Conservation (phyloP, 225 moss, liverwort and hornwort genomes). For the Pseudisothecium myosuroides region DNA sequence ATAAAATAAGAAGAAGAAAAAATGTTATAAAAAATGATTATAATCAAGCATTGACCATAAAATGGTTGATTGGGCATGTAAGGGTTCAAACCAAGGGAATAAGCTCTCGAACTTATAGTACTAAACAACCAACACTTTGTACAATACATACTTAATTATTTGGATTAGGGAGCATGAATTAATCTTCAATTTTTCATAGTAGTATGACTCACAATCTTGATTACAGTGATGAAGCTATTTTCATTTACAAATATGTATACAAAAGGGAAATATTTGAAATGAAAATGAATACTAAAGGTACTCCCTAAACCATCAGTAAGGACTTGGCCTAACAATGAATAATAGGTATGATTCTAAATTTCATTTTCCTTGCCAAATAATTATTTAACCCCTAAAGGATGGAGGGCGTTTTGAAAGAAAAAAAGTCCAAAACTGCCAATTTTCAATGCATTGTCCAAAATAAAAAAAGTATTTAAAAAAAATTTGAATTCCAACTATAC, state of each 20-base stretch:
- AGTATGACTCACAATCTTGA: neutral
- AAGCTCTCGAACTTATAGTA: accelerated
- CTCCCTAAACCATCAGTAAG: neutral
- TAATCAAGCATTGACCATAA: neutral
- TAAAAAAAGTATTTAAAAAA: no score
- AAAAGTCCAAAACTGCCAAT: no score
- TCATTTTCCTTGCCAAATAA: neutral
- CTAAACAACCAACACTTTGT: neutral
- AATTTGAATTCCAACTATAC: no score
- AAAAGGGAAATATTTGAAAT: neutral
- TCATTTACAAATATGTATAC: neutral
- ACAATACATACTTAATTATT: neutral
- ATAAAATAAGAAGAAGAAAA: neutral
- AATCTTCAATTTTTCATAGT: neutral
- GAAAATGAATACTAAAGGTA: neutral
- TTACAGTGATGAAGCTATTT: neutral
- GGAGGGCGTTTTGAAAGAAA: no score
- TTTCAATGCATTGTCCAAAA: no score
- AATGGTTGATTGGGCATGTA: neutral
- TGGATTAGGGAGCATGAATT: neutral
- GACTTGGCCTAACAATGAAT: neutral
- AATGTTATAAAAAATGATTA: neutral
- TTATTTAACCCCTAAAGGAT: no score
- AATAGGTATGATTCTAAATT: neutral
- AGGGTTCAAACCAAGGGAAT: neutral